Evolutionary conservation across 1,284 basidiomycete genomes (phyloP), one percentile per base, ranked within the genome.

Genomic region (Erythrobasidium hasegawianum): DNA sequence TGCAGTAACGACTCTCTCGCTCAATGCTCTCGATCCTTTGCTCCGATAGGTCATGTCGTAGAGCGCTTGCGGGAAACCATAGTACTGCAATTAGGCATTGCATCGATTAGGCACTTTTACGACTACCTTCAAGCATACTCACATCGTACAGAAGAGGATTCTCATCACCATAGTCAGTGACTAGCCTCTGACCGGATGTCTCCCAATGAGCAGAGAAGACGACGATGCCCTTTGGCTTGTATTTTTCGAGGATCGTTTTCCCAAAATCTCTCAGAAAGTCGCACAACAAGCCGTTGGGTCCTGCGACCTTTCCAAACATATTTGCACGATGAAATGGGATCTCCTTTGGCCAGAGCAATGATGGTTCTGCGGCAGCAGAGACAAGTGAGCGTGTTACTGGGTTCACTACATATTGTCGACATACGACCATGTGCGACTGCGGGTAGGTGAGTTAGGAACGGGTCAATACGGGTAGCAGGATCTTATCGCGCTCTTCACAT

Each of bases 201-300:
- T 89, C 87, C 87, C 87, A 89, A 72, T 89, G 87, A 16, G 87
- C 87, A 71, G 86, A 87, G 78, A 89, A 88, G 0, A 89, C 86
- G 1, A 89, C 82, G 64, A 89, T 86, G 11, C 82, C 87, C 73
- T 84, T 85, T 1, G 87, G 87, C 45, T 83, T 80, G 76, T 89
- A 89, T 49, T 88, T 88, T 60, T 83, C 74, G 55, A 88, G 72
- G 27, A 90, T 75, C 0, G 80, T 79, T 1, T 84, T 84, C 0
- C 87, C 87, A 76, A 89, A 87, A 68, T 86, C 84, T 52, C 77
- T 78, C 64, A 90, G 77, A 75, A 89, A 90, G 8, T 75, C 73
- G 0, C 83, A 83, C 13, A 87, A 78, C 1, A 83, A 80, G 0
- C 86, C 84, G 4, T 78, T 78, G 1, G 83, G 80, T 1, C 85